A percentile compares a stretch with the other conserved stretches of the same genome.
Conservation (phyloP, 768 basidiomycete genomes). For the Rhodotorula kratochvilovae region DNA sequence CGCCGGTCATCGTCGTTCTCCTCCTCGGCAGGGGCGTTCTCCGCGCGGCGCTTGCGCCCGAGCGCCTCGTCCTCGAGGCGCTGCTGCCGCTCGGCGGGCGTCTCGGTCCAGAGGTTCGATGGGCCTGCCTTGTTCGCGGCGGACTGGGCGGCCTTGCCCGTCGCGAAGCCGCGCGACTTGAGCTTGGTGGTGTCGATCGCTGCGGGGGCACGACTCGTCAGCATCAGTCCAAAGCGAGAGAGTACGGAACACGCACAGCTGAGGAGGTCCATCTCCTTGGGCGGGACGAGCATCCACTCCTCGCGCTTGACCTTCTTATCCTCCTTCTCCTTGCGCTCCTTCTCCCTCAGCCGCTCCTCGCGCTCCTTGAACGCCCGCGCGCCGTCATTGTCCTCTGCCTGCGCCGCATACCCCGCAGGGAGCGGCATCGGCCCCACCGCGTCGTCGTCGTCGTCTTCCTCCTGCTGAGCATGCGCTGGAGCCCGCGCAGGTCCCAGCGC, state of each 20-base stretch:
- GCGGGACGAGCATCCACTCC: constrained; percentile 98
- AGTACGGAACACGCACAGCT: constrained; percentile 59
- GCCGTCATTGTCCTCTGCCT: constrained; percentile 56
- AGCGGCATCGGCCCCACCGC: constrained; percentile 78
- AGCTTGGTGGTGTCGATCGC: constrained; percentile 83
- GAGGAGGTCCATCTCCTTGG: constrained; percentile 71
- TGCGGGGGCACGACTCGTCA: no score
- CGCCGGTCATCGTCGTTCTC: constrained; percentile 28
- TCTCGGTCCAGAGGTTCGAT: constrained; percentile 83
- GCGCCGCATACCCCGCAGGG: constrained; percentile 46
- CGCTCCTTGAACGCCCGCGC: constrained; percentile 77
- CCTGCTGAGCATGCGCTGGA: neutral
- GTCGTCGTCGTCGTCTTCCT: constrained; percentile 55
- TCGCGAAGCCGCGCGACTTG: constrained; percentile 68
- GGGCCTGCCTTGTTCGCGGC: constrained; percentile 50
- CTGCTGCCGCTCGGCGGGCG: constrained; percentile 84
- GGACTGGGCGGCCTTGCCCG: constrained; percentile 29
- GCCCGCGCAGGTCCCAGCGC: no score
- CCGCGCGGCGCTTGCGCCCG: constrained; percentile 71
- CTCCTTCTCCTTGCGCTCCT: constrained; percentile 60
- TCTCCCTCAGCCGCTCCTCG: constrained; percentile 70
- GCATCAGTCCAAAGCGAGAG: neutral
- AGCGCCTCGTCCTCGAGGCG: constrained; percentile 87
- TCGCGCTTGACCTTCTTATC: constrained; percentile 70
- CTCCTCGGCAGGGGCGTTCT: constrained; percentile 50